Conservation (phyloP, 2,329 filamentous ascomycete genomes). For the Apiospora sp. region DNA sequence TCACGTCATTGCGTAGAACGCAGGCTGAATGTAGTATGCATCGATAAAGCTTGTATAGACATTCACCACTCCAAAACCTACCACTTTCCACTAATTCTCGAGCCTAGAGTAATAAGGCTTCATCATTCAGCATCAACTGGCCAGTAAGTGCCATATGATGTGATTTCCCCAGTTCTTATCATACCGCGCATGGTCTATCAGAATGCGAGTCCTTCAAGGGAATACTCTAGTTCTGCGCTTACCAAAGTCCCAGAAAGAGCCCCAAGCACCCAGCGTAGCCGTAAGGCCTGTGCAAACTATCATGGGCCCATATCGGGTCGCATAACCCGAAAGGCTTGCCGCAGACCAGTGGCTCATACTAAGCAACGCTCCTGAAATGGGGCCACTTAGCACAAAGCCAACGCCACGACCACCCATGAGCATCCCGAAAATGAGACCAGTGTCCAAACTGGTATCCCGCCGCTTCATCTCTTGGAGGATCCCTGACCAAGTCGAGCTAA, state of each 20-base stretch:
- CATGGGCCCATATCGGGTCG: conserved; percentile 14
- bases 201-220: not conserved
- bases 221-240: not conserved
- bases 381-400: not conserved
- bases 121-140: not conserved
- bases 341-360: not conserved
- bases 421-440: conserved; percentile 11
- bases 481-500: conserved; percentile 65
- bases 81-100: not conserved
- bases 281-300: conserved; percentile 17
- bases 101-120: not conserved
- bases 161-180: not conserved
- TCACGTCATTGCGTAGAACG: not conserved
- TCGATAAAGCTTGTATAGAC: not conserved
- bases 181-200: not conserved
- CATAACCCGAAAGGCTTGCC: conserved; percentile 15
- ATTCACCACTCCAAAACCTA: not conserved
- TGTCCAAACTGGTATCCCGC: conserved; percentile 31
- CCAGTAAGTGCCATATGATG: not conserved
- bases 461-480: conserved; percentile 22
- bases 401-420: not conserved
- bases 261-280: not conserved
- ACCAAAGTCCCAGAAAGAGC: not conserved
- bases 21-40: not conserved
- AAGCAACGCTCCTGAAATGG: conserved; percentile 5